A percentile compares a stretch with the other conserved stretches of the same genome.
Conservation (phyloP, 2,329 filamentous ascomycete species). For the Apiospora rasikravindrae region DNA sequence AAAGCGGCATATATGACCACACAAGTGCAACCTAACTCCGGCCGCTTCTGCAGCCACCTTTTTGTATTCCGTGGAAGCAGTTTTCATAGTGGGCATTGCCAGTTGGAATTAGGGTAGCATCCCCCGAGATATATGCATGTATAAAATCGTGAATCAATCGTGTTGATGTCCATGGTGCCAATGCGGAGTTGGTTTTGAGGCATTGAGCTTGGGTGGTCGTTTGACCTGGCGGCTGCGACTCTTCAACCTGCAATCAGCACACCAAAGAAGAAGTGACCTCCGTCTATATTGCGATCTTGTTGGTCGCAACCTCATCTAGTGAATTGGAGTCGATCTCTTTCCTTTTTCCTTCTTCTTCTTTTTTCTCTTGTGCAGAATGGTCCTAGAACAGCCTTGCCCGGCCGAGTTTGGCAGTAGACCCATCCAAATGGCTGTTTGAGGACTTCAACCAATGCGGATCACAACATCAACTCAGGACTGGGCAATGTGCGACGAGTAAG, state of each 20-base stretch:
- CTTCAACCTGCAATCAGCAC: background rate
- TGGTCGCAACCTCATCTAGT: too few species aligned
- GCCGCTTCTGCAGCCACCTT: too few species aligned
- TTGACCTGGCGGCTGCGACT: background rate
- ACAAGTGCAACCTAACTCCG: background rate
- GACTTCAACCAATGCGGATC: too few species aligned
- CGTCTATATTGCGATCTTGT: background rate
- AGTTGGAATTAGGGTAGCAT: background rate
- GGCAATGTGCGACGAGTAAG: background rate
- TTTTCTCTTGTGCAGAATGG: too few species aligned
- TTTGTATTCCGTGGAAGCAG: background rate
- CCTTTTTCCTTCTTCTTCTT: too few species aligned
- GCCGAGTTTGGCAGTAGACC: too few species aligned
- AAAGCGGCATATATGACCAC: background rate
- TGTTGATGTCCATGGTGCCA: background rate
- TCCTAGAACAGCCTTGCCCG: too few species aligned
- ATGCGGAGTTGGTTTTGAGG: background rate
- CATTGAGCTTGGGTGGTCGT: background rate
- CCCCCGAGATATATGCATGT: background rate
- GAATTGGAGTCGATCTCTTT: too few species aligned
- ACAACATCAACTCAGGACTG: background rate
- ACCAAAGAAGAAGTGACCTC: background rate
- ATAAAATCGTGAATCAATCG: background rate
- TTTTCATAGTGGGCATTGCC: too few species aligned
- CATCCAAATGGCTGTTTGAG: too few species aligned